Percentiles rank a stretch among this genome's conserved stretches.
Conservation (phyloP, 495 filamentous ascomycete species). For the Penicillium soppii region DNA sequence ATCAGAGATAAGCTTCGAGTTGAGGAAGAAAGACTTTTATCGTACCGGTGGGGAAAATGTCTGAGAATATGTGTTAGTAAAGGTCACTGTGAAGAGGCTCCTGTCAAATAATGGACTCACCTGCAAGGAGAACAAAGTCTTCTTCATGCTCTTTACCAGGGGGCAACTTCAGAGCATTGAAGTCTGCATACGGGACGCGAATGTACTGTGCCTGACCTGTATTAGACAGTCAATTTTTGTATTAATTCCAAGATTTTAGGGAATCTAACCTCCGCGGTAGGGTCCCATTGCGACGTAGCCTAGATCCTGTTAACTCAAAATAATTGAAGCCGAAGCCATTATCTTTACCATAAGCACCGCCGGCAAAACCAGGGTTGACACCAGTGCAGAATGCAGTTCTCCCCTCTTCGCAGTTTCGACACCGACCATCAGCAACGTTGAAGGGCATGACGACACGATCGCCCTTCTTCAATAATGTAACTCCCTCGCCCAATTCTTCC, state of each 20-base stretch:
- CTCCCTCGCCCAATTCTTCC: slow-evolving; percentile 43
- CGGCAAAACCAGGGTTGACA: slow-evolving; percentile 59
- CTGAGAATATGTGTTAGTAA: slow-evolving; percentile 14
- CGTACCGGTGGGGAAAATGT: slow-evolving; percentile 58
- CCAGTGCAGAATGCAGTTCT: slow-evolving; percentile 57
- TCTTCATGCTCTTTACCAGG: slow-evolving; percentile 43
- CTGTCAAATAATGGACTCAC: slow-evolving; percentile 6
- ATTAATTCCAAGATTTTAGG: not conserved
- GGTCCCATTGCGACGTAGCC: slow-evolving; percentile 60
- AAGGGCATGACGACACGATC: slow-evolving; percentile 59
- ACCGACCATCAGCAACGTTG: slow-evolving; percentile 59
- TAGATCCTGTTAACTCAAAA: not conserved
- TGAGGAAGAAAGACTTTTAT: not conserved
- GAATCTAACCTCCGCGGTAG: slow-evolving; percentile 44
- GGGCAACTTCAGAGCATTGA: slow-evolving; percentile 50
- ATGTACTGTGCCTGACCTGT: slow-evolving; percentile 53
- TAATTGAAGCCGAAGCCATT: not conserved
- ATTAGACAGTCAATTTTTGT: not conserved
- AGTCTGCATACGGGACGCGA: slow-evolving; percentile 57
- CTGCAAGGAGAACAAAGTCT: slow-evolving; percentile 48
- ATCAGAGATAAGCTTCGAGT: not conserved
- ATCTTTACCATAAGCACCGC: slow-evolving; percentile 51
- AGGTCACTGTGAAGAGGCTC: not conserved
- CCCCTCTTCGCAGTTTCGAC: slow-evolving; percentile 58
- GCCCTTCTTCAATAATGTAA: slow-evolving; percentile 50